Evolutionary conservation across 805 yeast genomes (phyloP), one percentile per base, ranked within the genome.

Genomic region (Metschnikowia drakensbergensis): DNA sequence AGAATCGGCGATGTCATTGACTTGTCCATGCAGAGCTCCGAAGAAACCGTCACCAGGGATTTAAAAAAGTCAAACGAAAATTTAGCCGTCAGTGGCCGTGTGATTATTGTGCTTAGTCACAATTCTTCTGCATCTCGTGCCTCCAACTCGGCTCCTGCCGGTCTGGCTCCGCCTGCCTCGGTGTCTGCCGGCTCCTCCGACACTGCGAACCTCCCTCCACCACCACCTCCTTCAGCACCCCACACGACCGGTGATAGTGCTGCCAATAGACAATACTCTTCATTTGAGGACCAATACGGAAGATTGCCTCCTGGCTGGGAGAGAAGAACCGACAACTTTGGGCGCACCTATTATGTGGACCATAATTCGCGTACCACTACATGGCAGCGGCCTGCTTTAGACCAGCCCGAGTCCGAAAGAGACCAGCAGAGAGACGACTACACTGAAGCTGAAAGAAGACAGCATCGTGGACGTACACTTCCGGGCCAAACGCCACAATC

Each of bases 271-370:
- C 95, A 85, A 62, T 85, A 84, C 59, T 87, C 96, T 4, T 88
- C 98, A 1, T 94, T 94, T 66, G 99, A 94, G 69, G 99, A 94
- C 70, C 98, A 92, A 67, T 82, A 83, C 60, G 99, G 99, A 37
- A 79, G 97, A 63, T 76, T 94, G 57, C 99, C 99, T 3, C 89
- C 97, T 5, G 99, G 99, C 3, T 94, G 99, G 98, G 99, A 94
- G 69, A 83, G 99, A 59, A 81, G 99, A 70, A 91, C 98, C 1
- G 99, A 94, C 67, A 89, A 90, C 67, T 88, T 90, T 62, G 99
- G 99, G 28, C 82, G 99, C 63, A 92, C 98, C 1, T 94, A 94
- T 69, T 94, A 92, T 65, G 99, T 94, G 33, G 99, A 94, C 70
- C 99, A 94, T 71, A 90, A 92, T 67, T 88, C 97, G 22, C 83